phyloP scores from a whole-genome alignment of 1,139 yeast species.

The Hemisphaericaspora xylanilytica region DNA sequence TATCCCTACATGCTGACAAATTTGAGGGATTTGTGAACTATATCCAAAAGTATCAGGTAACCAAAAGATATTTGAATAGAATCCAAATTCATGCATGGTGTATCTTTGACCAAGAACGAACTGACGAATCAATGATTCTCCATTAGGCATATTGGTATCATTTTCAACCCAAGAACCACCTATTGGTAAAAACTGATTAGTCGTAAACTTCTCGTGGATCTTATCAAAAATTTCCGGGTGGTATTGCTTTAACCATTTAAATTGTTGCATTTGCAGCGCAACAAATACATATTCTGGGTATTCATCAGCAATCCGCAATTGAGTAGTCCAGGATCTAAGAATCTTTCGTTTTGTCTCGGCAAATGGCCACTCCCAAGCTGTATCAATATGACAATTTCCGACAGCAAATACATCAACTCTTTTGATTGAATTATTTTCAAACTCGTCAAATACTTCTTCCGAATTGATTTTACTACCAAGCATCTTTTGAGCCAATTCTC shows the following conservation, averaged over 20 bases:
- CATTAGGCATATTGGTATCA: conserved; percentile 91
- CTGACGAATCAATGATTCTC: conserved; percentile 87
- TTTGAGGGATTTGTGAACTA: conserved; percentile 90
- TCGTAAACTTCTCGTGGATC: conserved; percentile 62
- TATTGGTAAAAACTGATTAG: conserved; percentile 79
- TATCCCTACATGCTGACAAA: conserved; percentile 82
- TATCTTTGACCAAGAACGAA: conserved; percentile 87
- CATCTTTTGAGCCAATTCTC: conserved; percentile 61
- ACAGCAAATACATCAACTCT: conserved; percentile 65
- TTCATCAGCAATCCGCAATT: conserved; percentile 74
- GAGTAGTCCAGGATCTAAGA: conserved; percentile 95
- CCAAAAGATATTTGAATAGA: conserved; percentile 78
- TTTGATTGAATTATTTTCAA: conserved; percentile 17
- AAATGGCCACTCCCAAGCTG: conserved; percentile 98
- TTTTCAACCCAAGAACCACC: conserved; percentile 99
- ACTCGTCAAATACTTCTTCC: conserved; percentile 52
- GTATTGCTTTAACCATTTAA: conserved; percentile 82
- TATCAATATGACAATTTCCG: conserved; percentile 96
- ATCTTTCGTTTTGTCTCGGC: conserved; percentile 91
- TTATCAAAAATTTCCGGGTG: conserved; percentile 75
- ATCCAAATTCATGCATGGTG: conserved; percentile 75
- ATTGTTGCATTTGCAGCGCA: conserved; percentile 95
- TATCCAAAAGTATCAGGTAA: conserved; percentile 97
- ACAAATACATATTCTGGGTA: conserved; percentile 94
- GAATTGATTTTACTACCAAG: conserved; percentile 67